phyloP scores from a whole-genome alignment of 1,139 yeast genomes.

The Yamadazyma dendronema region DNA sequence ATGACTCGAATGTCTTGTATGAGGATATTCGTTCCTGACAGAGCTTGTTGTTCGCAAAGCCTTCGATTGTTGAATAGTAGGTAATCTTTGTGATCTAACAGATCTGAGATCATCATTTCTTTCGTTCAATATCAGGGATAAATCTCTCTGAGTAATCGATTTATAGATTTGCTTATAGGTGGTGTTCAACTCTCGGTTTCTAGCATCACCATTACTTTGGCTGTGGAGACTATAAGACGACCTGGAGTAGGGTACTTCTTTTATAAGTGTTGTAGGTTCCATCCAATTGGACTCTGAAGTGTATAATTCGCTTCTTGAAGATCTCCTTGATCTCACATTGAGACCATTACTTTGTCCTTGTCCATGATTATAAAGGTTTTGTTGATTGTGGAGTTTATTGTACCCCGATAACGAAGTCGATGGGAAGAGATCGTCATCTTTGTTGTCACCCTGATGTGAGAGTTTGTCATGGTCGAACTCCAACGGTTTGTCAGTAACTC shows the following conservation, averaged over 20 bases:
- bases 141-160: constrained; percentile 36
- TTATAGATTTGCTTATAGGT: constrained; percentile 36
- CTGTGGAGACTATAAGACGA: constrained; percentile 30
- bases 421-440: constrained; percentile 27
- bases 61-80: constrained; percentile 17
- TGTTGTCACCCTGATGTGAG: constrained; percentile 1
- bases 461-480: constrained; percentile 2
- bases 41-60: constrained; percentile 6
- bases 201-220: constrained; percentile 12
- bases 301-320: constrained; percentile 44
- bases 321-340: constrained; percentile 22
- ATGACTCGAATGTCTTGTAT: background rate
- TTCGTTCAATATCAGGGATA: constrained; percentile 18
- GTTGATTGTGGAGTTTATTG: constrained; percentile 26
- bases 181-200: constrained; percentile 22
- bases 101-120: constrained; percentile 16
- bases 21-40: constrained; percentile 3
- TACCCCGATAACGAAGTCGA: constrained; percentile 38
- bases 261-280: constrained; percentile 31
- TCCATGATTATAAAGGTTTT: too few relatives aligned
- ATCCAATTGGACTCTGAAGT: constrained; percentile 44
- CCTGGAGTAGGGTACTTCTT: constrained; percentile 15
- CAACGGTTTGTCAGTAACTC: background rate
- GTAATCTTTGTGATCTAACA: constrained; percentile 18
- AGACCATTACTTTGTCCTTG: background rate